These are phyloP conservation scores for Trichopus zeylanicus DNA, from an alignment of 116 monocot genomes.

Conservation along the genomic window DNA sequence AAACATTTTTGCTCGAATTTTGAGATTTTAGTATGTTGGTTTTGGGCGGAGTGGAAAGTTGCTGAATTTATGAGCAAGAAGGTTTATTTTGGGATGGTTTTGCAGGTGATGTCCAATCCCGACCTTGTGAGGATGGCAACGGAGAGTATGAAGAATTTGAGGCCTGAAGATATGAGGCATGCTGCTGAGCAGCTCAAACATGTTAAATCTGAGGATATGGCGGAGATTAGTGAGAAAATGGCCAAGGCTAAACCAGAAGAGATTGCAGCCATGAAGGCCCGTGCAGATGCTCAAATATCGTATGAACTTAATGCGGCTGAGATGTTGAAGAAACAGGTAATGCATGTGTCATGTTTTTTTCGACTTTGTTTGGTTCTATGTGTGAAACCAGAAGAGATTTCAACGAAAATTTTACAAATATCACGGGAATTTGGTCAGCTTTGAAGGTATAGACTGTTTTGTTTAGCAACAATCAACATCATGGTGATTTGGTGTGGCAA, in stretches of 20 bases:
- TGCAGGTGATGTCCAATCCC: constrained; percentile 96
- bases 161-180: constrained; percentile 60
- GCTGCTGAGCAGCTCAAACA: constrained; percentile 85
- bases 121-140: constrained; percentile 72
- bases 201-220: constrained; percentile 73
- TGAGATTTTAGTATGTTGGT: no score
- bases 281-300: constrained; percentile 56
- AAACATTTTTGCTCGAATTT: no score
- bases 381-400: no score
- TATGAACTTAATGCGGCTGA: constrained; percentile 73
- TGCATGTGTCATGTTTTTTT: not conserved
- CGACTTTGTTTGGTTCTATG: no score
- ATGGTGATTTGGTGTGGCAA: no score
- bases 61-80: not conserved
- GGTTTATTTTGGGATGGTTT: not conserved
- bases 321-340: constrained; percentile 86
- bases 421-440: no score
- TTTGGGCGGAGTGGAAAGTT: no score
- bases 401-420: no score
- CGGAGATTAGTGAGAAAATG: constrained; percentile 61
- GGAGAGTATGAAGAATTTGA: constrained; percentile 84
- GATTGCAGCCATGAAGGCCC: constrained; percentile 72
- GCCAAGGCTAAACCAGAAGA: constrained; percentile 81
- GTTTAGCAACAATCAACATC: no score
- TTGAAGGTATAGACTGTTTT: no score